Base-by-base conservation (phyloP, 169 alveolate species). In the Cryptosporidium bovis region DNA sequence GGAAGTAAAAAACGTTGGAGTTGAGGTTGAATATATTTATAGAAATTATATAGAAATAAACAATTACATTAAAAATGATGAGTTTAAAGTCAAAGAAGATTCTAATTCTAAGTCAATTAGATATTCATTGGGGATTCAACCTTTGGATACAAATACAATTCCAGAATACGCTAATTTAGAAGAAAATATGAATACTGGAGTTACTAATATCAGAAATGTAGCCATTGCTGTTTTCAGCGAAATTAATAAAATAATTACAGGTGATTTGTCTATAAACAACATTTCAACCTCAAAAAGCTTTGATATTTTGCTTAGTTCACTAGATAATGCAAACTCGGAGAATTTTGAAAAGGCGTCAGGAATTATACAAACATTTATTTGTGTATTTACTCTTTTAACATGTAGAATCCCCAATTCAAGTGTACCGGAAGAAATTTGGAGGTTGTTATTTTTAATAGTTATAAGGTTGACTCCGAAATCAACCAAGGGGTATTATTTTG, bases 81-180 rank as follows among this genome's bases (percentile, higher is more conserved):
- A 66, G 13, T 55, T 69, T 24, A 69, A 34, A 34, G 34, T 31
- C 2, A 33, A 69, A 40, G 83, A 27, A 29, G 13, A 33, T 10
- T 5, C 0, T 53, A 12, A 53, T 53, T 3, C 12, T 13, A 53
- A 53, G 12, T n/a, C 20, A 53, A 40, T 40, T 6, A 69, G 44
- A 8, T 31, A 69, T 7, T 51, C 56, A 64, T 51, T 34, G 27
- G 66, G 56, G 16, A 51, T 69, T 1, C 56, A 31, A 33, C 83
- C 83, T 31, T 16, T 69, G 29, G 67, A 53, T 13, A 69, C 83
- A 51, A 69, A 69, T n/a, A 18, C 83, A 51, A 69, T 69, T 55
- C 83, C 83, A 8, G 83, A 69, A 40, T 69, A 69, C 18, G 10
- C 66, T 16, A 33, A 24, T 69, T 51, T 51, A 15, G 83, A 69